Base-by-base conservation (phyloP, 2,329 filamentous ascomycete species). In the Colletotrichum lupini region DNA sequence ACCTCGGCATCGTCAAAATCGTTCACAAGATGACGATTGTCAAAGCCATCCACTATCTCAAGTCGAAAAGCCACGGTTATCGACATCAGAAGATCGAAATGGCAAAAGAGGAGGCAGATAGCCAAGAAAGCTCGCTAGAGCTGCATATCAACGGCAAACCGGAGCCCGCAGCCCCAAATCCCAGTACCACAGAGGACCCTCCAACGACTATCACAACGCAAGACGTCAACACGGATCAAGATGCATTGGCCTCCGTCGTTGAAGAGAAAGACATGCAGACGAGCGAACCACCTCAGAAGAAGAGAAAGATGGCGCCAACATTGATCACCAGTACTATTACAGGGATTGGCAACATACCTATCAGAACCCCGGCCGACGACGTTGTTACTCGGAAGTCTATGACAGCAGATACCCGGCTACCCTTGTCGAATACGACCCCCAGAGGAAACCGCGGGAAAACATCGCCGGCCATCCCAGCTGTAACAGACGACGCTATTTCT, bases 21-120 rank as follows among this genome's bases (percentile, higher is more conserved):
- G 89, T 88, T 2, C 89, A 92, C 74, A 88, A 90, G 70, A 84
- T 85, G 57, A 87, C 87, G 1, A 80, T 97, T 2, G 83, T 86
- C 16, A 84, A 87, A 72, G 90, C 90, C 11, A 89, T 95, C 68
- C 77, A 62, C 8, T 57, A 73, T 49, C 67, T 78, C 22, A 76
- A 76, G 62, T 64, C 49, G 2, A 71, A 70, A 16, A 78, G 76
- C 56, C 63, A 70, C 4, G 49, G 32, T 22, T 78, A 78, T 55
- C 61, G 61, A 6, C 35, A 65, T 9, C 70, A 71, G 30, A 76
- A 68, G n/a, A 26, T 49, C 16, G 55, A 71, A 5, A n/a, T 61
- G 12, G 46, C 12, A 4, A 53, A 56, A 14, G 30, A 63, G 26
- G 58, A 53, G 7, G 16, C 59, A 6, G 58, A 65, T 11, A 49